Evolutionary conservation across 192 early-diverging fungal species (phyloP), one percentile per base, ranked within the genome.

Genomic region (Linnemannia zychae): DNA sequence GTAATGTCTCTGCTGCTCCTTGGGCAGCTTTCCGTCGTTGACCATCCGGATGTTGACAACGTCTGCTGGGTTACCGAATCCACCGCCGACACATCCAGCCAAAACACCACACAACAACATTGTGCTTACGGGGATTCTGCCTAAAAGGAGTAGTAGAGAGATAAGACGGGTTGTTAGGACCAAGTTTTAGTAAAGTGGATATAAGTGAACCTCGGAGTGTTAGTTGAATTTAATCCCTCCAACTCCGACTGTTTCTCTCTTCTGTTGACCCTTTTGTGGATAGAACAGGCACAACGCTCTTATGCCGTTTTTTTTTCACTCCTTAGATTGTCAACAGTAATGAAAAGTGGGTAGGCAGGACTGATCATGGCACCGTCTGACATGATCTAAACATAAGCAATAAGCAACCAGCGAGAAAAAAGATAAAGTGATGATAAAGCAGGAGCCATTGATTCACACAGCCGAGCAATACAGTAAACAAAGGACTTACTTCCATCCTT

Each of bases 41-140:
- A 95, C 95, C 93, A 96, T 91, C 2, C 95, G 89, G 48, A 96
- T 94, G 67, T 95, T 94, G 18, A 95, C 94, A 7, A 96, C 91
- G 72, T 96, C 95, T n/a, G 91, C 94, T 0, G 95, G 95, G 79
- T 95, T 96, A 52, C 94, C 95, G 70, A 90, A 93, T 18, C 90
- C 89, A 1, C 94, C 94, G 28, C 94, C 94, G 4, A 94, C 70
- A 7, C 90, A 74, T 18, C 91, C 92, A 66, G 88, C 84, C 33
- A 82, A 38, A n/a, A 88, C 81, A 34, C 88, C 88, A 66, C 87
- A 88, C 36, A 90, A 20, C 47, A 92, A 57, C 80, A 90, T 82
- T 31, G 91, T 88, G 65, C 67, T 74, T 48, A 89, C 82, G 6
- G 82, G 67, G 80, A 89, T 71, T 60, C 77, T 72, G 71, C 88